Base-by-base conservation (phyloP, 2,329 filamentous ascomycete species). In the Harringtonia lauricola region DNA sequence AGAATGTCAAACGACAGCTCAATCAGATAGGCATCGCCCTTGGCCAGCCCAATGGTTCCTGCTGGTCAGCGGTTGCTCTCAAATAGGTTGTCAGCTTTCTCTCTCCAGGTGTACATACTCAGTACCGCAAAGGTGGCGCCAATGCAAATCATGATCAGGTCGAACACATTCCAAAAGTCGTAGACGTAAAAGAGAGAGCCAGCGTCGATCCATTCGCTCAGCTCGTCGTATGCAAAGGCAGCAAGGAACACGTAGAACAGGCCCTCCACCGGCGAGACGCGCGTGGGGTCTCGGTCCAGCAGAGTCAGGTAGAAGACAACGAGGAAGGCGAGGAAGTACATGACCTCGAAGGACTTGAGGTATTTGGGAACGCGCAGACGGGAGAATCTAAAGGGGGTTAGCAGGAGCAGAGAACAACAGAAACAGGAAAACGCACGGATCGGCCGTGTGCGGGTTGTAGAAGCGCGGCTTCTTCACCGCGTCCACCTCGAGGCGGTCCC, bases 1-100 rank as follows among this genome's bases (percentile, higher is more conserved):
- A 95, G 68, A n/a, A 95, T 81, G 56, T 95, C 86, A 59, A 95
- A 95, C 1, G 87, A 81, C 3, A 82, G 70, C 47, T 92, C 83
- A 38, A 83, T 83, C n/a, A 86, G 73, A 15, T 69, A 62, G 10
- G 67, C 61, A 50, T 81, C 76, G 19, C 74, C 60, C 42, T 73
- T 74, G 19, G 70, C 68, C 22, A 90, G 59, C 0, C 86, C 86
- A 40, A 86, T 64, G 24, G 80, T 68, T 39, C 85, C 81, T 85
- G 31, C n/a, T n/a, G n/a, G n/a, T n/a, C n/a, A n/a, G n/a, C n/a
- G n/a, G n/a, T n/a, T n/a, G n/a, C n/a, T n/a, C n/a, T n/a, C n/a
- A n/a, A n/a, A n/a, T n/a, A n/a, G 24, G 10, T 26, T 26, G 24
- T 26, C 7, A 26, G 24, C 24, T 26, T 10, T 26, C 6, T 26